Evolutionary conservation across 441 rosid species (phyloP), one percentile per base, ranked within the genome.

Genomic region (Hura crepitans): DNA sequence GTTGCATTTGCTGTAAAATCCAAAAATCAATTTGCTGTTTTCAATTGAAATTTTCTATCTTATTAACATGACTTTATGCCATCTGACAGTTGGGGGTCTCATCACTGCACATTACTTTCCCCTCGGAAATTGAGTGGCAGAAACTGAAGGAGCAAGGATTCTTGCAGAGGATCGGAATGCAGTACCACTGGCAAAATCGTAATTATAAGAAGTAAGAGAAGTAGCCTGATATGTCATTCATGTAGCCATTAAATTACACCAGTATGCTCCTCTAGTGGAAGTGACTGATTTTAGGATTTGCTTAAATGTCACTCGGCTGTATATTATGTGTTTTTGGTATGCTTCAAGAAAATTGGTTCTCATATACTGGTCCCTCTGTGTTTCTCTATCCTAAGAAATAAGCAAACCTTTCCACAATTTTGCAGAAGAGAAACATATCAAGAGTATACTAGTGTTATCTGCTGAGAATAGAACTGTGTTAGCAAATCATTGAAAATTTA

Each of bases 181-280:
- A 94, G 77, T 94, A 94, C 31, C 98, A 94, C 75, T 94, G 98
- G 98, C 81, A 75, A 66, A 94, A 94, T 70, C 93, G 82, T 71
- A 90, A 86, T 78, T 94, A 94, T 70, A 86, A 87, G 75, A 81
- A 71, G 98, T 91, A 63, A 77, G 83, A 75, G 54, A 33, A 56
- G 18, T 64, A 47, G 31, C 8, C 23, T 43, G 13, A 58, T 74
- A 62, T 58, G 57, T 58, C 57, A 49, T 31, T 70, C 28, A 37
- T 57, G 54, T 35, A 31, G 12, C 31, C 35, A 13, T 61, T 51
- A 49, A 33, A 23, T 12, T 15, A 20, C 27, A 65, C 11, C 46
- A 39, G 28, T n/a, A 6, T 57, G 33, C 28, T 64, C 46, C 43
- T 73, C 13, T 17, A 17, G 14, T 28, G 37, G 25, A 13, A 55